A percentile compares a stretch with the other conserved stretches of the same genome.
phyloP scores from a whole-genome alignment of 352 stramenopile genomes.

The Globisporangium sylvaticum region DNA sequence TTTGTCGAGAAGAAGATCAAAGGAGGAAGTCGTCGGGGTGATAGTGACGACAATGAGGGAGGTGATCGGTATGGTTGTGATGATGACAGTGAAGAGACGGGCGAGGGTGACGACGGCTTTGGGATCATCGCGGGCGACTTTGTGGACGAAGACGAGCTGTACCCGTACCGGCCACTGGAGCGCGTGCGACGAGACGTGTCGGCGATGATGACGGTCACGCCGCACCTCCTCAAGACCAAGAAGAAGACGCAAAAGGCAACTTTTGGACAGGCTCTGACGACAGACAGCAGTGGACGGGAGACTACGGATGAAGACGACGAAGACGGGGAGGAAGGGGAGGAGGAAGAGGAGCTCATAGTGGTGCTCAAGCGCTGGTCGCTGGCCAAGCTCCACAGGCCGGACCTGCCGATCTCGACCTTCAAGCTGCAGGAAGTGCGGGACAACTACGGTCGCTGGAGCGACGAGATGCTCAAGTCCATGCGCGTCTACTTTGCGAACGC shows the following conservation, averaged over 20 bases:
- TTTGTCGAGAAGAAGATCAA: conserved; percentile 11
- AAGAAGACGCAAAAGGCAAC: background rate
- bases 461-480: conserved; percentile 46
- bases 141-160: conserved; percentile 21
- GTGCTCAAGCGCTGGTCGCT: conserved; percentile 29
- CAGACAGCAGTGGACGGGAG: background rate
- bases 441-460: conserved; percentile 36
- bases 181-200: conserved; percentile 26
- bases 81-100: conserved; percentile 16
- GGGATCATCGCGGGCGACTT: conserved; percentile 24
- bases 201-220: conserved; percentile 21
- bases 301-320: conserved; percentile 6
- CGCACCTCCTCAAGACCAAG: conserved; percentile 9
- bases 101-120: conserved; percentile 9
- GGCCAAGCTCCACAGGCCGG: conserved; percentile 21
- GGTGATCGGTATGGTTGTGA: background rate
- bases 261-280: background rate
- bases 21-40: background rate
- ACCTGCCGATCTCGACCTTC: conserved; percentile 21
- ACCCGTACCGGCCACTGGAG: conserved; percentile 5
- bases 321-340: background rate
- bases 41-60: background rate
- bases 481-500: conserved; percentile 3
- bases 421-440: conserved; percentile 37
- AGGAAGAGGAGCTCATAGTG: conserved; percentile 22